Conservation (phyloP, 305 asterid species). For the Fraxinus nigra region DNA sequence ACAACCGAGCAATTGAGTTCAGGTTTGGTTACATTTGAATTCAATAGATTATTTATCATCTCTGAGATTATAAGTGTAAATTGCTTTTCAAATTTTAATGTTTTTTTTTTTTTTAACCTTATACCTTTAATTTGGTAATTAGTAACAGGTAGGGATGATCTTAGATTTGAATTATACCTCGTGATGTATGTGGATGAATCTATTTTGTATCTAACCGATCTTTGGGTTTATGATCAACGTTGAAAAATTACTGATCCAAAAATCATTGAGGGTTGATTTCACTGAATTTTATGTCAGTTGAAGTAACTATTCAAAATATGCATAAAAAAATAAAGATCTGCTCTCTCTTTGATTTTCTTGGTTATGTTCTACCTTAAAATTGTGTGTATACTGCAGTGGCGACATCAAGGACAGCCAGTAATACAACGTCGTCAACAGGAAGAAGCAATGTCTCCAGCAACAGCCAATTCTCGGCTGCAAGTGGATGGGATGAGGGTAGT, state of each 20-base stretch:
- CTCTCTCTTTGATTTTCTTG: background rate
- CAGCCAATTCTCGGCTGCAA: conserved; percentile 35
- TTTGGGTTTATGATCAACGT: background rate
- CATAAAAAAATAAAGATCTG: background rate
- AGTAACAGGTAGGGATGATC: background rate
- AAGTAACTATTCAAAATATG: background rate
- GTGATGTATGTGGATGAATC: background rate
- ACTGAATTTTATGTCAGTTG: background rate
- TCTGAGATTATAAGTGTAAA: background rate
- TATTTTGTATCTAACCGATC: background rate
- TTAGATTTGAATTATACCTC: background rate
- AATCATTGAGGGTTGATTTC: background rate
- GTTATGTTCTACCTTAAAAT: background rate
- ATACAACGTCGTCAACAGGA: conserved; percentile 23
- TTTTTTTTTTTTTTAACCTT: no score
- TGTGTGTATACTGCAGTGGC: conserved; percentile 23
- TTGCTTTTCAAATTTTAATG: no score
- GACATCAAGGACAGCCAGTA: conserved; percentile 25
- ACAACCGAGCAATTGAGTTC: conserved; percentile 35
- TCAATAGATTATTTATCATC: background rate
- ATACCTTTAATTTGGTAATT: background rate
- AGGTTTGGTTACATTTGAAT: conserved; percentile 22
- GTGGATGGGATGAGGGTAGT: conserved; percentile 30
- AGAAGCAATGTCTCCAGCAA: conserved; percentile 28
- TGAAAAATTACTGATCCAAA: no score